Evolutionary conservation across 208 protist species (phyloP).

Genomic region (Trypanosoma conorhini): DNA sequence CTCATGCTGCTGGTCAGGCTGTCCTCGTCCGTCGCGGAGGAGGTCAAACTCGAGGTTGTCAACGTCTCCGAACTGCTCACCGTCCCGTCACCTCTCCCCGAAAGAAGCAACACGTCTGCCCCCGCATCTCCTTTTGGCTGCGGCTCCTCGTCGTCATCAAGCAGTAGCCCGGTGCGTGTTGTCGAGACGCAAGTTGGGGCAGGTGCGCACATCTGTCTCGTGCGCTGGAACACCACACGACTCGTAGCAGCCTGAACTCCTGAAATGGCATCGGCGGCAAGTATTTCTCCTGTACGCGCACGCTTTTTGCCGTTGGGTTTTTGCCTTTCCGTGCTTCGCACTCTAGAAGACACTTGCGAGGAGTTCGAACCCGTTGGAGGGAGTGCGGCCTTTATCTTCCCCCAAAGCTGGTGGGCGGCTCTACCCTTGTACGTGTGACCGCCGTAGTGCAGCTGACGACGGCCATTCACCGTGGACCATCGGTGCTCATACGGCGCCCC

Average conservation of each 20-base stretch:
- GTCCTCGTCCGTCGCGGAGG: background rate
- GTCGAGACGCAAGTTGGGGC: background rate
- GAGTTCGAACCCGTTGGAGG: background rate
- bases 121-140: background rate
- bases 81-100: conserved; percentile 2
- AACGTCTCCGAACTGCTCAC: background rate
- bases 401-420: conserved; percentile 67
- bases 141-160: conserved; percentile 5
- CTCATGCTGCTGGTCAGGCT: background rate
- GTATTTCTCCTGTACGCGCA: background rate
- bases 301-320: background rate
- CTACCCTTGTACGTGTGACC: conserved; percentile 58
- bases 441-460: conserved; percentile 69
- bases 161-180: conserved; percentile 7
- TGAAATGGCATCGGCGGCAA: background rate
- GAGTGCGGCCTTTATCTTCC: conserved; percentile 42
- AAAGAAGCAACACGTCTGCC: conserved; percentile 8
- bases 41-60: conserved; percentile 16
- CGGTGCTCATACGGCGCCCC: conserved; percentile 46
- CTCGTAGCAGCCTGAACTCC: background rate
- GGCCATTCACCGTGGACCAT: conserved; percentile 62
- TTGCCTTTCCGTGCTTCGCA: background rate
- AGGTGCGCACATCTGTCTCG: background rate
- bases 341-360: background rate
- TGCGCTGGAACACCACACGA: background rate